Evolutionary conservation across 805 yeast species (phyloP).

Genomic region (Yamadazyma laniorum): DNA sequence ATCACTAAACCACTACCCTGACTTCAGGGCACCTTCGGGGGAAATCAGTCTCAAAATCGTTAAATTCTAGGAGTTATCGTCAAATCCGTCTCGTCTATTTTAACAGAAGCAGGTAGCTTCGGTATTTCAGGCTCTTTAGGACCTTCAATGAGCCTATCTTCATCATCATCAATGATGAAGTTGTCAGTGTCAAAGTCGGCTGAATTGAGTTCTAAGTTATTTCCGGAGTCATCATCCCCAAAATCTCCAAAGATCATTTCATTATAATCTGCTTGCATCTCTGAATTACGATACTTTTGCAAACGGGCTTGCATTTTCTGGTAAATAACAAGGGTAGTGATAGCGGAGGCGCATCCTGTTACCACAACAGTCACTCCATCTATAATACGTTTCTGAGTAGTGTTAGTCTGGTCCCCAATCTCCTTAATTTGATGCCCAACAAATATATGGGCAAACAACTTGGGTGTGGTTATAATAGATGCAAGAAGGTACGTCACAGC

Average conservation of each 20-base stretch:
- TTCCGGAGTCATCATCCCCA: slow-evolving; percentile 28
- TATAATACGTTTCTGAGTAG: slow-evolving; percentile 50
- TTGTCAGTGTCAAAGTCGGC: slow-evolving; percentile 41
- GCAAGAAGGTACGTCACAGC: slow-evolving; percentile 65
- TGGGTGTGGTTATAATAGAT: slow-evolving; percentile 76
- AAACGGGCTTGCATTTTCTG: slow-evolving; percentile 45
- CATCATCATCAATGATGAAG: slow-evolving; percentile 40
- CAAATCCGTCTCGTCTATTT: too few species aligned
- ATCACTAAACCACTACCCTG: too few species aligned
- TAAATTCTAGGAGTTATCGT: too few species aligned
- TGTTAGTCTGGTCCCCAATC: slow-evolving; percentile 56
- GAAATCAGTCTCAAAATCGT: too few species aligned
- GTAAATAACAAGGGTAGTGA: slow-evolving; percentile 69
- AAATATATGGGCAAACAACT: slow-evolving; percentile 69
- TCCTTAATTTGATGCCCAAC: slow-evolving; percentile 73
- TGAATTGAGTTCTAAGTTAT: slow-evolving; percentile 34
- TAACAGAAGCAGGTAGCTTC: too few species aligned
- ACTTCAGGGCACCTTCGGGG: too few species aligned
- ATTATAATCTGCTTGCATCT: slow-evolving; percentile 20
- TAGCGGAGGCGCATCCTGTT: slow-evolving; percentile 52
- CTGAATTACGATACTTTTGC: slow-evolving; percentile 23
- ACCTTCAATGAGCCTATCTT: too few species aligned
- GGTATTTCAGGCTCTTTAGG: too few species aligned
- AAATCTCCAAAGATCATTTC: slow-evolving; percentile 40
- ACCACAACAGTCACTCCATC: slow-evolving; percentile 61